Evolutionary conservation across 768 basidiomycete species (phyloP), one percentile per base, ranked within the genome.

Genomic region (Tylopilus balloui): DNA sequence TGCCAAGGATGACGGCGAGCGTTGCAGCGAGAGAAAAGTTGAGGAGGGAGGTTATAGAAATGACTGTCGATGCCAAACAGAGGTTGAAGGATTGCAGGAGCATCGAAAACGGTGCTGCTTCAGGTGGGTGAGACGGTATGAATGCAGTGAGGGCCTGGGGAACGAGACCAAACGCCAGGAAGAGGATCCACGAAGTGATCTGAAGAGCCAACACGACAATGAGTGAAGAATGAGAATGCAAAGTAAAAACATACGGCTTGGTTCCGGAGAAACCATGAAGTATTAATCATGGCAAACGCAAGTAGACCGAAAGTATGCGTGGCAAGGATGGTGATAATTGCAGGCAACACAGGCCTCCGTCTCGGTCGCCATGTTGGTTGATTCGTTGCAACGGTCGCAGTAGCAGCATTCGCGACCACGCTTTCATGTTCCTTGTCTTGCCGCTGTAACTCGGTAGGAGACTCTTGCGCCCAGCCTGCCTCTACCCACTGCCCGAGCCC

Each of bases 1-100:
- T 35, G 8, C 83, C 81, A 15, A 92, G 74, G 9, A 79, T 58
- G 23, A 86, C 63, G 0, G 87, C 80, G 15, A 95, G 74, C 19
- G 76, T 63, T 19, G 85, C 81, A 0, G 94, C 89, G 17, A 97
- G 82, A 8, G 90, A 92, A 69, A 95, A 95, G 67, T 97, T 96
- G 64, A 96, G 81, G 51, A 96, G 84, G 14, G 91, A 86, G 24
- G 83, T 83, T 31, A 90, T 81, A 12, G 84, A 92, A 53, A 96
- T 86, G 42, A 92, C 77, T 1, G 88, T 86, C 3, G 95, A 95
- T 20, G 90, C 80, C 39, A 88, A 68, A 65, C 93, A 89, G 23
- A 94, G 79, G 57, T 86, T 87, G 52, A 91, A 71, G 0, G 86
- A 73, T 56, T 88, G 84, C 35, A 94, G 71, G 15, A 87, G 69